These are phyloP conservation scores for Neonothopanus nambi DNA, from an alignment of 1,284 basidiomycete species.

Conservation along the genomic window DNA sequence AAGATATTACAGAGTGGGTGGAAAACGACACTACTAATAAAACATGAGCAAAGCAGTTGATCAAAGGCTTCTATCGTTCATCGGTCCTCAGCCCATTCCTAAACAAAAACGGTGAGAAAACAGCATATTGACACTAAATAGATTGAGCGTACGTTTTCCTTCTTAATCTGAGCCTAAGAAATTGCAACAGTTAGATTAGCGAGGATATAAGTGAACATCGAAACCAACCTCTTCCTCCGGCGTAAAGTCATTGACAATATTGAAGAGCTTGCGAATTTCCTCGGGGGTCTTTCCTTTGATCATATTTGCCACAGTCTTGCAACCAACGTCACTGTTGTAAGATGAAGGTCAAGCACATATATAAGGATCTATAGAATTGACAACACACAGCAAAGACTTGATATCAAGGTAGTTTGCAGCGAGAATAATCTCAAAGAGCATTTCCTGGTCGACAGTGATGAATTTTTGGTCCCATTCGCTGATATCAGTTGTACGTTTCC, in stretches of 20 bases:
- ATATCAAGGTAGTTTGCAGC: slow-evolving; percentile 99
- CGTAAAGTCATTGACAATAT: slow-evolving; percentile 98
- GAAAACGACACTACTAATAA: neutral
- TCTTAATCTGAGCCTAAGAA: slow-evolving; percentile 93
- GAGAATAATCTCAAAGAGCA: slow-evolving; percentile 99
- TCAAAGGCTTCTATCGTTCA: slow-evolving; percentile 35
- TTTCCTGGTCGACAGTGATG: slow-evolving; percentile 94
- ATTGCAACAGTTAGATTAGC: slow-evolving; percentile 13
- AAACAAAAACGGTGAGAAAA: slow-evolving; percentile 20
- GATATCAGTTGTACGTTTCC: slow-evolving; percentile 97
- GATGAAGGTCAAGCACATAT: no score
- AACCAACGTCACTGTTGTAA: slow-evolving; percentile 89
- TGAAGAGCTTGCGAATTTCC: slow-evolving; percentile 95
- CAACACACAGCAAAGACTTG: slow-evolving; percentile 90
- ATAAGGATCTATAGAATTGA: neutral
- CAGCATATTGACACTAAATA: slow-evolving; percentile 7
- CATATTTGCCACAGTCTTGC: slow-evolving; percentile 99
- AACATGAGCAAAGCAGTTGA: slow-evolving; percentile 3
- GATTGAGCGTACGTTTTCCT: slow-evolving; percentile 84
- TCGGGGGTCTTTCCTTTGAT: slow-evolving; percentile 98
- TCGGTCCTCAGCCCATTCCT: slow-evolving; percentile 92
- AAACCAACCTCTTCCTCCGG: slow-evolving; percentile 89
- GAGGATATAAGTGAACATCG: slow-evolving; percentile 23
- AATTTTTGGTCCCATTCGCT: slow-evolving; percentile 99
- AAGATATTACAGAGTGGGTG: neutral